Conservation (phyloP, 257 asterid genomes). For the Plectranthus barbatus region DNA sequence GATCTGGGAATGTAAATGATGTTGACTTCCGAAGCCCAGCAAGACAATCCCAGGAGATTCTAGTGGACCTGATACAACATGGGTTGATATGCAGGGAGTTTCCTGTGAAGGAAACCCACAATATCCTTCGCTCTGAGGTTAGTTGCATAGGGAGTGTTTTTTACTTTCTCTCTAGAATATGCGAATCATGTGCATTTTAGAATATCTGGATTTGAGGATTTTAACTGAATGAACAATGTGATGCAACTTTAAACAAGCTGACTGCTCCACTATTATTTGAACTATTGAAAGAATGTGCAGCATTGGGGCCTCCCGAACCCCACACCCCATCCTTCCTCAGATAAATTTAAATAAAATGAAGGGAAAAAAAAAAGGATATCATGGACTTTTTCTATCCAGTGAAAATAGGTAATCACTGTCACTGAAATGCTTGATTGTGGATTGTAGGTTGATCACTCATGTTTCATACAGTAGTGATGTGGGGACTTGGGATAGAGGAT, state of each 20-base stretch:
- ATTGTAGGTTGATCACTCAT: neutral
- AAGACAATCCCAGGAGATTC: slow-evolving; percentile 72
- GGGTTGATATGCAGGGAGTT: slow-evolving; percentile 82
- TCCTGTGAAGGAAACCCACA: slow-evolving; percentile 81
- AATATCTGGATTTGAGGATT: neutral
- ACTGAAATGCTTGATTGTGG: neutral
- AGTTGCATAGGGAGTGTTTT: slow-evolving; percentile 7
- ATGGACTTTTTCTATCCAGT: neutral
- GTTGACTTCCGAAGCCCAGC: slow-evolving; percentile 56
- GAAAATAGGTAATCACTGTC: neutral
- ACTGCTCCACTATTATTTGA: neutral
- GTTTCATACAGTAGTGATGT: neutral
- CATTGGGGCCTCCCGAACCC: neutral
- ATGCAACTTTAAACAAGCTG: neutral
- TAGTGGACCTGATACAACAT: slow-evolving; percentile 44
- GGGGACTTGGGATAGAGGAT: neutral
- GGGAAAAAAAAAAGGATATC: neutral
- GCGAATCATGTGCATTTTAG: neutral
- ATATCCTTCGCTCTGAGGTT: slow-evolving; percentile 68
- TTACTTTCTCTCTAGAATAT: neutral
- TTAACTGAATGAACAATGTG: neutral
- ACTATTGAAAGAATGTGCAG: neutral
- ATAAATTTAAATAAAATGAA: neutral
- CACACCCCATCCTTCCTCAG: neutral
- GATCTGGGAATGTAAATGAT: slow-evolving; percentile 47